Evolutionary conservation across 2,329 filamentous ascomycete genomes (phyloP).

Genomic region (Colletotrichum liaoningense): DNA sequence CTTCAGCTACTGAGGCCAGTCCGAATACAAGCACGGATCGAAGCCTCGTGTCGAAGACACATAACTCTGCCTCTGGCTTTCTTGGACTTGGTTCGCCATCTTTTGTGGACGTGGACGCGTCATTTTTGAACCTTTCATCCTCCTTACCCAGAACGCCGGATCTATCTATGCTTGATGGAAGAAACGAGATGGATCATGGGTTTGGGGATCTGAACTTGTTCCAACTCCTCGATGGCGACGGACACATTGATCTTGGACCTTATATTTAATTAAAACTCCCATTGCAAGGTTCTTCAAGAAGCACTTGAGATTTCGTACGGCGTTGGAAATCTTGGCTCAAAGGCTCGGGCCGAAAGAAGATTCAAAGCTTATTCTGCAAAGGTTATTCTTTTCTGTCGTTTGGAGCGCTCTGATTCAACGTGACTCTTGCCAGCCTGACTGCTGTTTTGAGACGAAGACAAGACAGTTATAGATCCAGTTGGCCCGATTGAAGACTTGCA

Average conservation of each 20-base stretch:
- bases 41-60: background rate
- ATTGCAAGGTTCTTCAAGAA: background rate
- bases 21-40: background rate
- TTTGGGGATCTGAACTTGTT: conserved; percentile 61
- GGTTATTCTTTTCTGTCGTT: too few relatives aligned
- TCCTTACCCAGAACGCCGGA: conserved; percentile 55
- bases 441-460: too few relatives aligned
- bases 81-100: conserved; percentile 44
- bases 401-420: too few relatives aligned
- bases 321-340: too few relatives aligned
- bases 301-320: too few relatives aligned
- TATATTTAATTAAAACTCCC: conserved; percentile 38
- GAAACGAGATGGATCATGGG: conserved; percentile 53
- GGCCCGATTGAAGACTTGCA: too few relatives aligned
- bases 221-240: conserved; percentile 61
- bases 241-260: conserved; percentile 63
- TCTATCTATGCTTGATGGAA: conserved; percentile 50
- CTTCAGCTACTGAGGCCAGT: conserved; percentile 28
- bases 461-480: too few relatives aligned
- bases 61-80: conserved; percentile 29
- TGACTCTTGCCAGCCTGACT: too few relatives aligned
- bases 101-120: conserved; percentile 50
- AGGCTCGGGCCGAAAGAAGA: too few relatives aligned
- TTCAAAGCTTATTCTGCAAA: too few relatives aligned
- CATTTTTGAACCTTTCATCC: conserved; percentile 52